Evolutionary conservation across 2,329 filamentous ascomycete genomes (phyloP).

Genomic region (Botrytis paeoniae): DNA sequence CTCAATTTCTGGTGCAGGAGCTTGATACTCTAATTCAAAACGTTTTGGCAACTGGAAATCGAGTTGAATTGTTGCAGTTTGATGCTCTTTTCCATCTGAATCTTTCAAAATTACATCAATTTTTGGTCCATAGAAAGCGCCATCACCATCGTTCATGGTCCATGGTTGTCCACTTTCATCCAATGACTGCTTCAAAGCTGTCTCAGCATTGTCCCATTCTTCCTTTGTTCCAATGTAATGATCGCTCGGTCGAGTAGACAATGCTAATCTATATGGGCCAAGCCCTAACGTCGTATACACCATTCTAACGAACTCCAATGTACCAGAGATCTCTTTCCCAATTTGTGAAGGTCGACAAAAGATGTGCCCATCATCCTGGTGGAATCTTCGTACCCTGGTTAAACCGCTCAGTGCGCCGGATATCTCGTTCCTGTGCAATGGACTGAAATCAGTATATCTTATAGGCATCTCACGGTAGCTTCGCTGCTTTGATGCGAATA

Average conservation of each 20-base stretch:
- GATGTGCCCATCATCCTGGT: conserved; percentile 89
- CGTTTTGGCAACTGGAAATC: conserved; percentile 86
- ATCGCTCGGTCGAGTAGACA: conserved; percentile 75
- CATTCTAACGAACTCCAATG: conserved; percentile 70
- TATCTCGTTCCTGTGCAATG: conserved; percentile 81
- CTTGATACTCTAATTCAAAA: conserved; percentile 73
- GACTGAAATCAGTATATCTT: conserved; percentile 82
- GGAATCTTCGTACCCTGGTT: conserved; percentile 80
- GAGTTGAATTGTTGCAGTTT: conserved; percentile 84
- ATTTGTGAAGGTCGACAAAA: conserved; percentile 81
- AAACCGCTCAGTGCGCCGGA: conserved; percentile 78
- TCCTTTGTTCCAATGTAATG: conserved; percentile 73
- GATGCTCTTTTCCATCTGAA: conserved; percentile 79
- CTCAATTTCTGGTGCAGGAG: conserved; percentile 63
- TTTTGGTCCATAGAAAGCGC: conserved; percentile 89
- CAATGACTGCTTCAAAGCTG: conserved; percentile 62
- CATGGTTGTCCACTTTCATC: conserved; percentile 64
- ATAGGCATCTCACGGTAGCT: conserved; percentile 80
- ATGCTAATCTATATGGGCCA: conserved; percentile 68
- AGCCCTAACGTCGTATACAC: conserved; percentile 69
- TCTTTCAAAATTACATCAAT: conserved; percentile 83
- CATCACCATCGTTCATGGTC: conserved; percentile 75
- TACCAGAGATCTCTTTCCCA: conserved; percentile 67
- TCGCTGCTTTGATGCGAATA: conserved; percentile 70
- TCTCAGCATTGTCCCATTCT: conserved; percentile 67